A percentile compares a stretch with the other conserved stretches of the same genome.
phyloP scores from a whole-genome alignment of 352 stramenopile genomes.

The Pythium brachiatum region DNA sequence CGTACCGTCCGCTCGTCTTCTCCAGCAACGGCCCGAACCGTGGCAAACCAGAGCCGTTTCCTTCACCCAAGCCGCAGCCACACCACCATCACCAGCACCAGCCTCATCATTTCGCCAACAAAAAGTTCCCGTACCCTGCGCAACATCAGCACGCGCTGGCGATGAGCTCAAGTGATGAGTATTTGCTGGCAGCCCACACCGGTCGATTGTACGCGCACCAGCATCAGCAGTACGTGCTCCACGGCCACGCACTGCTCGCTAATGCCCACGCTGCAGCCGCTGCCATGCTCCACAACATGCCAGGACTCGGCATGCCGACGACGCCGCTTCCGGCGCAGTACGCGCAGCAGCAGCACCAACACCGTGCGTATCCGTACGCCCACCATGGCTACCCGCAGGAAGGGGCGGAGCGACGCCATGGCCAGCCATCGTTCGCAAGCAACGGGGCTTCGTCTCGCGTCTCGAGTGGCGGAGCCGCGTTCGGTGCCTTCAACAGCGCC shows the following conservation, averaged over 20 bases:
- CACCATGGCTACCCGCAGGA: not conserved
- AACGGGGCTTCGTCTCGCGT: not conserved
- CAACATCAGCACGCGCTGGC: slow-evolving; percentile 6
- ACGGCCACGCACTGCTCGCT: slow-evolving; percentile 19
- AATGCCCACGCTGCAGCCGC: slow-evolving; percentile 26
- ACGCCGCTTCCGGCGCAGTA: slow-evolving; percentile 2
- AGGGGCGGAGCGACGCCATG: slow-evolving; percentile 5
- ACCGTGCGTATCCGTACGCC: slow-evolving; percentile 8
- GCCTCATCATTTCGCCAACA: slow-evolving; percentile 5
- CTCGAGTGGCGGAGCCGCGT: slow-evolving; percentile 1
- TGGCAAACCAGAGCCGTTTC: slow-evolving; percentile 67
- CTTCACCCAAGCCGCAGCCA: slow-evolving; percentile 45
- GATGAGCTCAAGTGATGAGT: slow-evolving; percentile 18
- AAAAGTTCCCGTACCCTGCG: slow-evolving; percentile 11
- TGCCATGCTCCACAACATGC: slow-evolving; percentile 26
- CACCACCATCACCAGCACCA: slow-evolving; percentile 28
- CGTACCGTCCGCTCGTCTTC: slow-evolving; percentile 92
- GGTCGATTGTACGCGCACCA: slow-evolving; percentile 17
- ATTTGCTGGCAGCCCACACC: slow-evolving; percentile 7
- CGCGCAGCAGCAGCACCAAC: not conserved
- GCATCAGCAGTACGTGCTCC: slow-evolving; percentile 19
- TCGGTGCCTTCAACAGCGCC: slow-evolving; percentile 12
- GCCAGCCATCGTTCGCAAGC: not conserved
- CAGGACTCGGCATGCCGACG: slow-evolving; percentile 14
- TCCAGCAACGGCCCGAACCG: slow-evolving; percentile 67